These are phyloP conservation scores for Paracorniculantispora psalliotae DNA, from an alignment of 2,329 filamentous ascomycete species.

Conservation along the genomic window DNA sequence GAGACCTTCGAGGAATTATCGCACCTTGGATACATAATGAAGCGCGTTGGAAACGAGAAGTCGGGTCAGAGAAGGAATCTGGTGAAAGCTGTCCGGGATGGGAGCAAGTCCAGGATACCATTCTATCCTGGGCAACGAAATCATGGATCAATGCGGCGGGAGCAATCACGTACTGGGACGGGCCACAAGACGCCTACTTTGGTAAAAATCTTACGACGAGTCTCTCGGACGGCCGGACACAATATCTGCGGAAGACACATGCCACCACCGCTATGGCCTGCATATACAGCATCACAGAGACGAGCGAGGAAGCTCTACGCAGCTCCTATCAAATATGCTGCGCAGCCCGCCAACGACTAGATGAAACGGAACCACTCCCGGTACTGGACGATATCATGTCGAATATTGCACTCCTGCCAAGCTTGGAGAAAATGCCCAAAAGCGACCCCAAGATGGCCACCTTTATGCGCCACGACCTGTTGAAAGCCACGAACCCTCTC, in stretches of 20 bases:
- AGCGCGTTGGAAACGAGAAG: constrained; percentile 44
- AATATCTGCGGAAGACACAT: constrained; percentile 24
- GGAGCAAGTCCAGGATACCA: constrained; percentile 65
- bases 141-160: constrained; percentile 59
- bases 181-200: constrained; percentile 64
- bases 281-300: constrained; percentile 5
- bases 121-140: constrained; percentile 52
- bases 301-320: constrained; percentile 4
- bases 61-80: constrained; percentile 19
- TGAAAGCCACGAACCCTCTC: constrained; percentile 57
- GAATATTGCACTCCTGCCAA: constrained; percentile 37
- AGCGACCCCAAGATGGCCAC: constrained; percentile 23
- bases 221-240: constrained; percentile 45
- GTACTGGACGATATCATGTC: constrained; percentile 45
- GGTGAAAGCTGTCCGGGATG: constrained; percentile 53
- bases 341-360: constrained; percentile 31
- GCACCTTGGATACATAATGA: constrained; percentile 70
- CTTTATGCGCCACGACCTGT: constrained; percentile 40
- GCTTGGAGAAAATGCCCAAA: constrained; percentile 19
- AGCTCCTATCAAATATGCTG: constrained; percentile 12
- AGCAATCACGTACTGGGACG: constrained; percentile 67
- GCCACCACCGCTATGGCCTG: constrained; percentile 20
- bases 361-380: constrained; percentile 55
- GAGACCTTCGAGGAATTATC: constrained; percentile 63
- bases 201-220: constrained; percentile 54